A percentile compares a stretch with the other conserved stretches of the same genome.
Evolutionary conservation across 2,329 filamentous ascomycete genomes (phyloP).

Genomic region (Sporothrix humicola): DNA sequence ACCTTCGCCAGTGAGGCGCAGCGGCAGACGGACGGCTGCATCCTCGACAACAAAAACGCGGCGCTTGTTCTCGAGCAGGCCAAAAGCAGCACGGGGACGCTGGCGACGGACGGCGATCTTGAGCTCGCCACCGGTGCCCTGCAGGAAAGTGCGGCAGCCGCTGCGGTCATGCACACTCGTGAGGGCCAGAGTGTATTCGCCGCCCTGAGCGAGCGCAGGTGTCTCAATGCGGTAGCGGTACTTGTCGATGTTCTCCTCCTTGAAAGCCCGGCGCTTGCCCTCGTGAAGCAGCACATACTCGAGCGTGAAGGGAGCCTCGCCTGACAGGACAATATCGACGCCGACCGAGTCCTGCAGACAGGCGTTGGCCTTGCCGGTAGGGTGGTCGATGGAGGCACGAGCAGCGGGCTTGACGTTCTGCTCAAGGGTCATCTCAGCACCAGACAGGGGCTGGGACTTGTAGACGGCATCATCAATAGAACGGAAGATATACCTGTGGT

Average conservation of each 20-base stretch:
- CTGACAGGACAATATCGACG: slow-evolving; percentile 75
- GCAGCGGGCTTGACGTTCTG: slow-evolving; percentile 94
- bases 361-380: slow-evolving; percentile 63
- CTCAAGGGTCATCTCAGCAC: slow-evolving; percentile 69
- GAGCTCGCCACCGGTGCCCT: slow-evolving; percentile 67
- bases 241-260: slow-evolving; percentile 66
- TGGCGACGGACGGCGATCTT: slow-evolving; percentile 88
- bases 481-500: slow-evolving; percentile 84
- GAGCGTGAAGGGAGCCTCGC: slow-evolving; percentile 84
- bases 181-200: slow-evolving; percentile 86
- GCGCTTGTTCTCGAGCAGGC: slow-evolving; percentile 79
- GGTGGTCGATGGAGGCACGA: slow-evolving; percentile 71
- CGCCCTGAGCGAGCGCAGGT: slow-evolving; percentile 74
- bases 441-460: slow-evolving; percentile 65
- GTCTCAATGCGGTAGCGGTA: slow-evolving; percentile 75
- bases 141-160: slow-evolving; percentile 83
- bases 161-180: slow-evolving; percentile 85
- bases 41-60: slow-evolving; percentile 77
- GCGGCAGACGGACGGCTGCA: slow-evolving; percentile 73
- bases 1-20: slow-evolving; percentile 82
- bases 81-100: slow-evolving; percentile 84
- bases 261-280: slow-evolving; percentile 77
- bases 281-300: slow-evolving; percentile 94
- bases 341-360: slow-evolving; percentile 84
- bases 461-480: slow-evolving; percentile 85